phyloP scores from a whole-genome alignment of 345 rosid species.

The Eutrema japonicum region DNA sequence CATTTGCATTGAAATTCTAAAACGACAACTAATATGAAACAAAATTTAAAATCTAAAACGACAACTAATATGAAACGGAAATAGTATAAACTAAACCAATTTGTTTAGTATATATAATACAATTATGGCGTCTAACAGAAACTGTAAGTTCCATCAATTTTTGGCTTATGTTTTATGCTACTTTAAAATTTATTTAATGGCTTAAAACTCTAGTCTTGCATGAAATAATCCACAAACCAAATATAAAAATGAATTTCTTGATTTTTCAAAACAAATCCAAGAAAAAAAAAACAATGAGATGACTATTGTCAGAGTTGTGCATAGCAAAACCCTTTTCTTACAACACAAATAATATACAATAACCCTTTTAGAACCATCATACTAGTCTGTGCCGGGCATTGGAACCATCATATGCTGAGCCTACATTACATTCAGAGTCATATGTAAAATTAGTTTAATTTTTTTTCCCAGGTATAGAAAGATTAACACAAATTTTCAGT shows the following conservation, averaged over 20 bases:
- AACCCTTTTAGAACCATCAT: constrained; percentile 8
- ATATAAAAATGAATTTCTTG: constrained; percentile 2
- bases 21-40: no score
- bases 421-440: constrained; percentile 42
- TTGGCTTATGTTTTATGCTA: not conserved
- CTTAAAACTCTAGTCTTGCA: not conserved
- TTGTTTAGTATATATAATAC: not conserved
- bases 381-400: constrained; percentile 64
- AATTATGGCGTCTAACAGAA: not conserved
- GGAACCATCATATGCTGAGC: constrained; percentile 70
- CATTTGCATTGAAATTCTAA: no score
- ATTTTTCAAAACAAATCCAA: constrained; percentile 29
- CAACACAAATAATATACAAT: constrained; percentile 40
- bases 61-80: no score
- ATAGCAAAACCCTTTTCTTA: constrained; percentile 22
- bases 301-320: constrained; percentile 33
- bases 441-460: not conserved
- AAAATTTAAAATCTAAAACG: no score
- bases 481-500: not conserved
- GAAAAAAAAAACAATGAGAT: not conserved
- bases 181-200: not conserved
- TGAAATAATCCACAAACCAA: constrained; percentile 21
- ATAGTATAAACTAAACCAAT: not conserved
- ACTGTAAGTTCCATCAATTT: not conserved
- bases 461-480: not conserved